A percentile compares a stretch with the other conserved stretches of the same genome.
Conservation (phyloP, 2,329 filamentous ascomycete genomes). For the Microsporum ferrugineum region DNA sequence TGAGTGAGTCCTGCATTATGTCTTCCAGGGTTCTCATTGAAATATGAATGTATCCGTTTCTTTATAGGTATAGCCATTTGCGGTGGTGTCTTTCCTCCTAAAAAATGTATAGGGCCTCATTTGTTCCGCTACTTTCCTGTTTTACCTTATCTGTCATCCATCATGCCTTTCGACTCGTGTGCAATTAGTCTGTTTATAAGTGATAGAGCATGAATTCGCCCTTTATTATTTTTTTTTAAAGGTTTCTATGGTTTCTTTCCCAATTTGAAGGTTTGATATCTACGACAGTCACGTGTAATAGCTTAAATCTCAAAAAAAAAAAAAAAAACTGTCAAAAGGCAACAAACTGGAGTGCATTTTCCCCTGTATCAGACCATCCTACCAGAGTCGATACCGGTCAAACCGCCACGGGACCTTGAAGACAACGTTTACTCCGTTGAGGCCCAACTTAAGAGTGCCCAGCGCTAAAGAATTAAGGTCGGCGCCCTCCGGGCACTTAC, state of each 20-base stretch:
- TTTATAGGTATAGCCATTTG: background rate
- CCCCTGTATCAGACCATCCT: too few species aligned
- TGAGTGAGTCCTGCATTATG: background rate
- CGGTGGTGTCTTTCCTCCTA: background rate
- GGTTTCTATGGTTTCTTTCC: background rate
- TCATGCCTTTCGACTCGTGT: background rate
- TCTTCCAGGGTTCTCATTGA: background rate
- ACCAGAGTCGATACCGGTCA: too few species aligned
- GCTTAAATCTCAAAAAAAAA: too few species aligned
- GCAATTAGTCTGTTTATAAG: background rate
- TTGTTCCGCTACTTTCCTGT: background rate
- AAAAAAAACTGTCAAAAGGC: too few species aligned
- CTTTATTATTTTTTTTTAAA: background rate
- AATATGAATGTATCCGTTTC: background rate
- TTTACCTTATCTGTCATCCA: background rate
- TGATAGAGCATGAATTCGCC: background rate
- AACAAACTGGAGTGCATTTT: too few species aligned
- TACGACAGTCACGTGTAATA: background rate
- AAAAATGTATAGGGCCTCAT: conserved; percentile 1
- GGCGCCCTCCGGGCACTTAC: background rate
- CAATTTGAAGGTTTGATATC: background rate
- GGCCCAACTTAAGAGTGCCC: background rate
- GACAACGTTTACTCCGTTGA: too few species aligned
- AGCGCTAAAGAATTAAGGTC: background rate
- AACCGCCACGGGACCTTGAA: too few species aligned